These are phyloP conservation scores for Colletotrichum truncatum DNA, from an alignment of 2,329 filamentous ascomycete species.

Conservation along the genomic window DNA sequence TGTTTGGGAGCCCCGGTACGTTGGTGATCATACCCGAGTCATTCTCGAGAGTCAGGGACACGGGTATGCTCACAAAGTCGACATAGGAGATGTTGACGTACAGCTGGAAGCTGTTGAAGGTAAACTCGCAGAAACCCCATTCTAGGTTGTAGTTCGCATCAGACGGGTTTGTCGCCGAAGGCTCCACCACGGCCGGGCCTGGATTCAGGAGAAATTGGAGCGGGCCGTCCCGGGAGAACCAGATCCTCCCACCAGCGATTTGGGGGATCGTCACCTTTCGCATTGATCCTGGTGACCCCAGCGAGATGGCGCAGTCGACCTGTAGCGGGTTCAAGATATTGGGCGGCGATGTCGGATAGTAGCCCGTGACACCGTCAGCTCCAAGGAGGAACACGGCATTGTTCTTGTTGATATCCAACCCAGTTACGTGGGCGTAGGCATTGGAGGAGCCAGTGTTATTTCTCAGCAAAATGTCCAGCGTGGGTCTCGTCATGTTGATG, in stretches of 20 bases:
- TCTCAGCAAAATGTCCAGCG: slow-evolving; percentile 68
- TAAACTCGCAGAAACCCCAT: slow-evolving; percentile 78
- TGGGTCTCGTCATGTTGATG: slow-evolving; percentile 42
- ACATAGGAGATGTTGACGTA: slow-evolving; percentile 79
- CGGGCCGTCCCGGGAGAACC: slow-evolving; percentile 69
- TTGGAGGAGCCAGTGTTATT: slow-evolving; percentile 71
- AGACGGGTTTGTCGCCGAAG: slow-evolving; percentile 72
- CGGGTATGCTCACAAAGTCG: slow-evolving; percentile 77
- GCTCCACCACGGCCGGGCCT: slow-evolving; percentile 78
- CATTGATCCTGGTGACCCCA: slow-evolving; percentile 69
- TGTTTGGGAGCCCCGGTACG: slow-evolving; percentile 58
- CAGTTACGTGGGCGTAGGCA: slow-evolving; percentile 78
- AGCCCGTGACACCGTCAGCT: slow-evolving; percentile 71
- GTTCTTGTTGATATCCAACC: slow-evolving; percentile 67
- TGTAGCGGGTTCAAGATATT: slow-evolving; percentile 59
- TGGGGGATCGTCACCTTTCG: slow-evolving; percentile 73
- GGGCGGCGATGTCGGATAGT: slow-evolving; percentile 70
- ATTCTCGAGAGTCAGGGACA: slow-evolving; percentile 63
- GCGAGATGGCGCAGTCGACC: slow-evolving; percentile 68
- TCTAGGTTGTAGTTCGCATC: slow-evolving; percentile 69
- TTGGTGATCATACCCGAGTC: slow-evolving; percentile 52
- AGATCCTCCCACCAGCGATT: slow-evolving; percentile 76
- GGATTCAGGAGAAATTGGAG: slow-evolving; percentile 78
- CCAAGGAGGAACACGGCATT: slow-evolving; percentile 70
- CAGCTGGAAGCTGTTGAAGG: slow-evolving; percentile 68